phyloP scores from a whole-genome alignment of 139 green algal genomes.

The Pseudopediastrum boryanum region DNA sequence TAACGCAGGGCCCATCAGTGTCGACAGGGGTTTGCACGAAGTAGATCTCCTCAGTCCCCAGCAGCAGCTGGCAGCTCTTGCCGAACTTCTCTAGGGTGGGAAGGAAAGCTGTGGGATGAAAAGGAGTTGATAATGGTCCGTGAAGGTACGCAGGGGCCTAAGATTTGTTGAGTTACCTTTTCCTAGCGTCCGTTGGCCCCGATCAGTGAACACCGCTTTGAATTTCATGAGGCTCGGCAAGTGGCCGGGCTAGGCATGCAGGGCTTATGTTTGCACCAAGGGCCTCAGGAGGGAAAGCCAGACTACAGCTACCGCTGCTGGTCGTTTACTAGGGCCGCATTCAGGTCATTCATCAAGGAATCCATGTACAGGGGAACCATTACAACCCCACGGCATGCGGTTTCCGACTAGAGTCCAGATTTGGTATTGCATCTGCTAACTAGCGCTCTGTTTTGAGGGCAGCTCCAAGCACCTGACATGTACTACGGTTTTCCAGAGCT shows the following conservation, averaged over 20 bases:
- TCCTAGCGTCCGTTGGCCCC: slow-evolving; percentile 56
- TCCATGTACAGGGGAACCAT: too few relatives aligned
- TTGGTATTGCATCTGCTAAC: too few relatives aligned
- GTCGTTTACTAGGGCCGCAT: too few relatives aligned
- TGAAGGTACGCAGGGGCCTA: background rate
- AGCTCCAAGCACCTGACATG: too few relatives aligned
- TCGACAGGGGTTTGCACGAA: slow-evolving; percentile 69
- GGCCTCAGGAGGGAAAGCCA: too few relatives aligned
- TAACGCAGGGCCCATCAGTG: slow-evolving; percentile 73
- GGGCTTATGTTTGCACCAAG: background rate
- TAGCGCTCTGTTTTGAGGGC: too few relatives aligned
- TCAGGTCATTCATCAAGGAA: too few relatives aligned
- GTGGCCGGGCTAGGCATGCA: background rate
- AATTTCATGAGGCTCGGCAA: slow-evolving; percentile 66
- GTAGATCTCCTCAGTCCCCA: slow-evolving; percentile 62
- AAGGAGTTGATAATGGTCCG: background rate
- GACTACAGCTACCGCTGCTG: too few relatives aligned
- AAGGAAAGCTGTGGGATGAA: slow-evolving; percentile 59
- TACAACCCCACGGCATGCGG: too few relatives aligned
- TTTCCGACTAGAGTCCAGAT: too few relatives aligned
- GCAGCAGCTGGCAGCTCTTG: slow-evolving; percentile 73
- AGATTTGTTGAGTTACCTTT: slow-evolving; percentile 34
- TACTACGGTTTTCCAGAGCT: too few relatives aligned
- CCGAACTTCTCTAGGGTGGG: slow-evolving; percentile 83
- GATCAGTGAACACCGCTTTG: slow-evolving; percentile 61